Percentiles rank a stretch among this genome's conserved stretches.
These are phyloP conservation scores for Quercus engelmannii DNA, from an alignment of 306 rosid species.

Conservation along the genomic window DNA sequence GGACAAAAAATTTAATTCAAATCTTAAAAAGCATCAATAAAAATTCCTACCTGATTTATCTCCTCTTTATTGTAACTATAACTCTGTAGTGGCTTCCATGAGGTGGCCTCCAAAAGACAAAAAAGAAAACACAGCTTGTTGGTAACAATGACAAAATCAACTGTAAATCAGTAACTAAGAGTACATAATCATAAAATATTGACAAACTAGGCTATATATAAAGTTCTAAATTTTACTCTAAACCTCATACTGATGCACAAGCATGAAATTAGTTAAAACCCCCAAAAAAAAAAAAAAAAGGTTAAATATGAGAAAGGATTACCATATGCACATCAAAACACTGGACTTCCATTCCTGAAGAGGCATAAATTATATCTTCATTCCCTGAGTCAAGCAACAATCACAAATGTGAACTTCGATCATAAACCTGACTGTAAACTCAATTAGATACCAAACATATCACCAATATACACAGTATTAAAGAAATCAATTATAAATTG, in stretches of 20 bases:
- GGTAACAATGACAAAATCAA: background rate
- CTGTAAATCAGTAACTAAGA: background rate
- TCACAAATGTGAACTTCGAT: background rate
- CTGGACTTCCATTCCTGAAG: conserved; percentile 81
- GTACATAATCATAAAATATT: background rate
- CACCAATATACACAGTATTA: background rate
- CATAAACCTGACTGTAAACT: background rate
- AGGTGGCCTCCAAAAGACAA: conserved; percentile 49
- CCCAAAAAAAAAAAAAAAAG: background rate
- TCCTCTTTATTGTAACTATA: conserved; percentile 81
- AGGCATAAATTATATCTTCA: conserved; percentile 68
- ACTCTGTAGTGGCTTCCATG: conserved; percentile 65
- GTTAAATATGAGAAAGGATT: conserved; percentile 26
- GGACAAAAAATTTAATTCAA: background rate
- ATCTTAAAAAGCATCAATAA: conserved; percentile 14
- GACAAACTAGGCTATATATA: too few relatives aligned
- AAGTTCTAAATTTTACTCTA: too few relatives aligned
- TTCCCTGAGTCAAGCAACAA: conserved; percentile 58
- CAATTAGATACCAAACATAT: background rate
- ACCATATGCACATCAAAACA: conserved; percentile 87
- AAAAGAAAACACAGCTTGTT: background rate
- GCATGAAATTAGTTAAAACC: too few relatives aligned
- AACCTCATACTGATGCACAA: background rate
- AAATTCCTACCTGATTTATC: conserved; percentile 76
- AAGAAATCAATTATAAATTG: background rate